phyloP scores from a whole-genome alignment of 2,329 filamentous ascomycete species.

The Hymenoscyphus linearis region DNA sequence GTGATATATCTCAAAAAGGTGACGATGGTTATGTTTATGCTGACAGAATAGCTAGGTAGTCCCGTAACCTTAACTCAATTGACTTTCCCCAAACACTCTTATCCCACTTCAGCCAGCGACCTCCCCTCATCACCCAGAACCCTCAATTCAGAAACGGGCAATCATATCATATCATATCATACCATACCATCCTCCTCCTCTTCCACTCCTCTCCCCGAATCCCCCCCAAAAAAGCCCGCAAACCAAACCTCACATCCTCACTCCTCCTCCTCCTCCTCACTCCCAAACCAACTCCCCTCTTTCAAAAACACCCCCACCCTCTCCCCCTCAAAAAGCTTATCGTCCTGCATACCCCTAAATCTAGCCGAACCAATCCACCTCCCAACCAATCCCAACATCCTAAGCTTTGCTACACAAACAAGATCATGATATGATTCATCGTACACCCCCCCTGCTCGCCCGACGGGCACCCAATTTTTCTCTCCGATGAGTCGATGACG shows the following conservation, averaged over 20 bases:
- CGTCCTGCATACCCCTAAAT: neutral
- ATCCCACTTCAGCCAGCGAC: neutral
- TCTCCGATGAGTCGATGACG: no score
- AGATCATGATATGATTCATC: no score
- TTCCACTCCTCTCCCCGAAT: no score
- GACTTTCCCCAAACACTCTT: neutral
- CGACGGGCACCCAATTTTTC: slow-evolving; percentile 7
- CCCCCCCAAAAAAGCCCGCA: neutral
- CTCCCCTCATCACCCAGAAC: neutral
- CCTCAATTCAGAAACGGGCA: neutral
- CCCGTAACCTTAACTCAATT: no score
- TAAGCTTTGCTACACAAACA: no score
- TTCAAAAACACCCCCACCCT: neutral
- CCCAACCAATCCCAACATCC: neutral
- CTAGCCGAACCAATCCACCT: neutral
- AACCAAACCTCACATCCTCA: neutral
- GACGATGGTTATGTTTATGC: no score
- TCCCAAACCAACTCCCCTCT: no score
- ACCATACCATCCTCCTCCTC: no score
- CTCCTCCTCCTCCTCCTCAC: neutral
- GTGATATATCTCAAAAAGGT: neutral
- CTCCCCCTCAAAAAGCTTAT: neutral
- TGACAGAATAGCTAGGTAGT: no score
- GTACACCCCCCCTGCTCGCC: slow-evolving; percentile 10
- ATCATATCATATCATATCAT: neutral